These are phyloP conservation scores for Sugiyamaella qingdaonensis DNA, from an alignment of 805 yeast genomes.

Conservation along the genomic window DNA sequence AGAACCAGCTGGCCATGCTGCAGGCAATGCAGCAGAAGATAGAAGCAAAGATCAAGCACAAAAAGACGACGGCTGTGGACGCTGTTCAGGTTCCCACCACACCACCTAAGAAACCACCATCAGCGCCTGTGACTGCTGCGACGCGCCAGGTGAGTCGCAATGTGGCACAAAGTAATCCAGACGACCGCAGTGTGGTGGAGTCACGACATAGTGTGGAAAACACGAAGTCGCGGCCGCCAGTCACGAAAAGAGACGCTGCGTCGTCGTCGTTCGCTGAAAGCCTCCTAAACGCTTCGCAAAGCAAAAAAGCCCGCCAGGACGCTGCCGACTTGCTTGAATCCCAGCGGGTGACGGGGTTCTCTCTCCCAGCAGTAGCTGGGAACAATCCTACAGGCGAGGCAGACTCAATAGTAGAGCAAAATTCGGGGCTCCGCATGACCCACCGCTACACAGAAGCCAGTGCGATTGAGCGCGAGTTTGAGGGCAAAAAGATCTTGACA, in stretches of 20 bases:
- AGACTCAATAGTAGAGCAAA: slow-evolving; percentile 33
- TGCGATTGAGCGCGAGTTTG: slow-evolving; percentile 38
- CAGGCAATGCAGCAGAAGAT: slow-evolving; percentile 9
- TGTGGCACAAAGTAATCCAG: no score
- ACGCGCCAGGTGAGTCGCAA: no score
- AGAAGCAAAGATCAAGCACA: slow-evolving; percentile 1
- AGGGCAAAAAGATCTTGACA: slow-evolving; percentile 51
- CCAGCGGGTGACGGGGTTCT: not conserved
- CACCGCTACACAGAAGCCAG: slow-evolving; percentile 45
- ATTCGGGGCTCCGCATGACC: slow-evolving; percentile 41
- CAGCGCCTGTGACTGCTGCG: not conserved
- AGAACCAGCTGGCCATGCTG: slow-evolving; percentile 6
- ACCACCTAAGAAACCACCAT: slow-evolving; percentile 2
- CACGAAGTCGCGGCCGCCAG: no score
- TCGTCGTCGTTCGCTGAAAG: slow-evolving; percentile 14
- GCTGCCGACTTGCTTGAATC: not conserved
- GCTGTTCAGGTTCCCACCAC: slow-evolving; percentile 7
- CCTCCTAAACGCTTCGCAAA: not conserved
- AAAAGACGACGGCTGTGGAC: not conserved
- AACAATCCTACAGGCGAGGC: not conserved
- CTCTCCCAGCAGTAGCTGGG: not conserved
- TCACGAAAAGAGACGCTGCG: not conserved
- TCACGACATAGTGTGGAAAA: no score
- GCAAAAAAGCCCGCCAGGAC: not conserved
- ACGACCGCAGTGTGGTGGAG: no score